A percentile compares a stretch with the other conserved stretches of the same genome.
Evolutionary conservation across 2,329 filamentous ascomycete species (phyloP).

Genomic region (Penicillium thymicola): DNA sequence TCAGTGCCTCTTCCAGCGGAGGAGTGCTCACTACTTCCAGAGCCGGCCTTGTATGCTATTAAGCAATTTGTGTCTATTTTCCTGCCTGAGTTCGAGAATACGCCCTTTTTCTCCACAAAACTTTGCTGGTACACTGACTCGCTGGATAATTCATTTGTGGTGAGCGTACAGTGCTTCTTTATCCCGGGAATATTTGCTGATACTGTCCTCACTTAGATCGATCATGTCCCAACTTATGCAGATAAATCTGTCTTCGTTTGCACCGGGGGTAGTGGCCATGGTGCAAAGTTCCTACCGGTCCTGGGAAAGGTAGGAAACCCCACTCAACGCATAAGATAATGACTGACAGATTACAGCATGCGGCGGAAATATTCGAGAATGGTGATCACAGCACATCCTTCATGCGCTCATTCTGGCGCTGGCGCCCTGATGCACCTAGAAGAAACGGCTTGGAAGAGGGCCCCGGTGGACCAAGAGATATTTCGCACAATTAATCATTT

Average conservation of each 20-base stretch:
- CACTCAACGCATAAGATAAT: background rate
- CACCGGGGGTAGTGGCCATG: conserved; percentile 38
- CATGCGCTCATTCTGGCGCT: conserved; percentile 33
- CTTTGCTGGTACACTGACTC: conserved; percentile 40
- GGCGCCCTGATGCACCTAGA: conserved; percentile 25
- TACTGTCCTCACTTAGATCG: conserved; percentile 19
- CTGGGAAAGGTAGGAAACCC: conserved; percentile 28
- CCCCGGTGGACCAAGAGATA: conserved; percentile 24
- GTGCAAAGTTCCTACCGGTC: conserved; percentile 38
- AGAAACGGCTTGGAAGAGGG: conserved; percentile 34
- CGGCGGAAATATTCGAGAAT: conserved; percentile 32
- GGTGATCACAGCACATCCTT: conserved; percentile 26
- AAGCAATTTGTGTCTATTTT: conserved; percentile 23
- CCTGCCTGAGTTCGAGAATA: conserved; percentile 26
- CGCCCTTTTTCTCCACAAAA: conserved; percentile 27
- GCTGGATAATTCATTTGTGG: conserved; percentile 34
- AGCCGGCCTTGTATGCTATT: conserved; percentile 22
- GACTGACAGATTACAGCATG: conserved; percentile 26
- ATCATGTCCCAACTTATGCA: conserved; percentile 30
- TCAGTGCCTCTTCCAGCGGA: conserved; percentile 28
- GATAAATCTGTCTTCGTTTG: conserved; percentile 34
- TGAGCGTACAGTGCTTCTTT: background rate
- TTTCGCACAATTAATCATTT: background rate
- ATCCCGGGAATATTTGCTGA: background rate
- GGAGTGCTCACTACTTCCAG: conserved; percentile 19